These are phyloP conservation scores for Trichocomaceae sp. DNA, from an alignment of 2,329 filamentous ascomycete species.

Conservation along the genomic window DNA sequence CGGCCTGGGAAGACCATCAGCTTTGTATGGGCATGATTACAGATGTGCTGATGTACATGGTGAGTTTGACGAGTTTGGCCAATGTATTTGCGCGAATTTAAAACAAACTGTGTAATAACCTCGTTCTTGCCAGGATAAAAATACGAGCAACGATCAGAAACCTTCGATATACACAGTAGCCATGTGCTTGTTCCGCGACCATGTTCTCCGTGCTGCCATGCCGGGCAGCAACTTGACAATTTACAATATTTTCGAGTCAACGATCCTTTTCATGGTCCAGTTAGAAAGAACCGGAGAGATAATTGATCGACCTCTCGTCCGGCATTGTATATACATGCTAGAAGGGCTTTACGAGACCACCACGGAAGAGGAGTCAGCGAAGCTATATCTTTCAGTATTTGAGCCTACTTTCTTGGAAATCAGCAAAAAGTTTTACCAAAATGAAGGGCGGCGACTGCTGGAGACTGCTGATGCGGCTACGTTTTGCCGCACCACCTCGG, in stretches of 20 bases:
- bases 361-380: slow-evolving; percentile 67
- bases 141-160: slow-evolving; percentile 66
- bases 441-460: slow-evolving; percentile 68
- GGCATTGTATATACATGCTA: slow-evolving; percentile 81
- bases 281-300: slow-evolving; percentile 88
- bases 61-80: slow-evolving; percentile 35
- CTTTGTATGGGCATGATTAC: slow-evolving; percentile 94
- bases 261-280: slow-evolving; percentile 82
- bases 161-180: slow-evolving; percentile 77
- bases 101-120: not conserved
- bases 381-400: slow-evolving; percentile 77
- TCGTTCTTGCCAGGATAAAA: slow-evolving; percentile 56
- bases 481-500: slow-evolving; percentile 71
- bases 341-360: slow-evolving; percentile 79
- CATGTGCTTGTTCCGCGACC: slow-evolving; percentile 81
- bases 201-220: slow-evolving; percentile 62
- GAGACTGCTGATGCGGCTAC: slow-evolving; percentile 70
- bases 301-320: slow-evolving; percentile 75
- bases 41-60: slow-evolving; percentile 94
- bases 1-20: slow-evolving; percentile 83
- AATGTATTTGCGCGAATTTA: not conserved
- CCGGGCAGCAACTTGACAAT: slow-evolving; percentile 45
- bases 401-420: slow-evolving; percentile 68
- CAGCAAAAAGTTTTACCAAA: slow-evolving; percentile 66
- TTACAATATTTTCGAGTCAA: slow-evolving; percentile 68